Percentiles rank a stretch among this genome's conserved stretches.
phyloP scores from a whole-genome alignment of 2,329 filamentous ascomycete genomes.

The Cladosporium phlei region DNA sequence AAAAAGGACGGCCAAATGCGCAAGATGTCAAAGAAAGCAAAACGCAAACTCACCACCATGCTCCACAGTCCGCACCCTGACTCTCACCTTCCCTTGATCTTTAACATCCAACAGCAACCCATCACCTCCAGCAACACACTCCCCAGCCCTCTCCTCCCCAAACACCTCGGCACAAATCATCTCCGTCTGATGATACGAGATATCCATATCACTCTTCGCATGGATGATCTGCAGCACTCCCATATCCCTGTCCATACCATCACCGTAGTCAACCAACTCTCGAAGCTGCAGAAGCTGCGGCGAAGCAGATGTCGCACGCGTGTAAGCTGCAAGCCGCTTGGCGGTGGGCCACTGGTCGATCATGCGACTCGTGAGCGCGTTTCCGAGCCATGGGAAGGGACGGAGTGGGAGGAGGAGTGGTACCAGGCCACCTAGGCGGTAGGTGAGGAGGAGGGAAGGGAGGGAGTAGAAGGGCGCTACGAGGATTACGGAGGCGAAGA shows the following conservation, averaged over 20 bases:
- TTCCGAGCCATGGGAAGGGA: conserved; percentile 59
- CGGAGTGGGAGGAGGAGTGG: conserved; percentile 74
- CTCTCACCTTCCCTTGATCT: conserved; percentile 23
- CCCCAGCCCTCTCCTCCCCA: conserved; percentile 38
- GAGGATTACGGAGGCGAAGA: conserved; percentile 76
- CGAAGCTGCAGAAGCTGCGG: conserved; percentile 16
- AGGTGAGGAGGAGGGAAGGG: conserved; percentile 67
- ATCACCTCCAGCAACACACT: conserved; percentile 30
- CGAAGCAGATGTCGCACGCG: conserved; percentile 43
- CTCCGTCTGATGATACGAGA: conserved; percentile 67
- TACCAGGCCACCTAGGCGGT: conserved; percentile 71
- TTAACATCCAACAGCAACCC: conserved; percentile 22
- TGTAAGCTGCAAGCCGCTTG: conserved; percentile 62
- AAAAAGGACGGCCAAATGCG: background rate
- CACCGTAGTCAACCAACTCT: conserved; percentile 40
- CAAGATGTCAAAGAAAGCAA: too few species aligned
- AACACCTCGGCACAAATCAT: conserved; percentile 58
- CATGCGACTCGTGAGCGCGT: conserved; percentile 58
- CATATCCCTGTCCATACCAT: conserved; percentile 21
- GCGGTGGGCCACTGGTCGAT: conserved; percentile 79
- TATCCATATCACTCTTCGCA: conserved; percentile 74
- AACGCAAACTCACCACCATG: conserved; percentile 36
- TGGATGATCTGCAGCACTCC: conserved; percentile 67
- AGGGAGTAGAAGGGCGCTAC: conserved; percentile 75
- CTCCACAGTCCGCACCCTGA: conserved; percentile 41